phyloP scores from a whole-genome alignment of 345 rosid species.

The Eucalyptus pauciflora region DNA sequence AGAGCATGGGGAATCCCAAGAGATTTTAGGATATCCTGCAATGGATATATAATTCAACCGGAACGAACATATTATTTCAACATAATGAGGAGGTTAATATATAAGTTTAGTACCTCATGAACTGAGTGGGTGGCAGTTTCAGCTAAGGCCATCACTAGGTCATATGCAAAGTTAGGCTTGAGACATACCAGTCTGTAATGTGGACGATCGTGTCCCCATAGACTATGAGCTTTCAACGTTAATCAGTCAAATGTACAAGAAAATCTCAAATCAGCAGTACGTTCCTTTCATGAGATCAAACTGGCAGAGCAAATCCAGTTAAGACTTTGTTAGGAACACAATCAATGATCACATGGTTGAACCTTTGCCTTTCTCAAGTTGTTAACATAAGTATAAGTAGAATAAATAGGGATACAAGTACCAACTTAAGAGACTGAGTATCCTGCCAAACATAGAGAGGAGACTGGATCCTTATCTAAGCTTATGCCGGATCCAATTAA shows the following conservation, averaged over 20 bases:
- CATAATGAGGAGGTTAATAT: too few relatives aligned
- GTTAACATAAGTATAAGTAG: accelerated
- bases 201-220: constrained; percentile 87
- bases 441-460: too few relatives aligned
- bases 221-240: constrained; percentile 17
- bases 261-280: too few relatives aligned
- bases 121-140: constrained; percentile 79
- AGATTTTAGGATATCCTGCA: constrained; percentile 65
- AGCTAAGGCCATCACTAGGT: constrained; percentile 76
- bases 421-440: not conserved
- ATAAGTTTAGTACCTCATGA: too few relatives aligned
- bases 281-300: too few relatives aligned
- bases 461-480: too few relatives aligned
- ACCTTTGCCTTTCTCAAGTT: too few relatives aligned
- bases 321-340: too few relatives aligned
- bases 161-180: constrained; percentile 60
- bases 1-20: constrained; percentile 64
- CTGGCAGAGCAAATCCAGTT: not conserved
- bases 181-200: constrained; percentile 75
- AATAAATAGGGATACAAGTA: not conserved
- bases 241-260: too few relatives aligned
- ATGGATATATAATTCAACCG: not conserved
- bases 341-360: too few relatives aligned
- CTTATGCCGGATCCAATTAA: too few relatives aligned
- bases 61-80: too few relatives aligned